A percentile compares a stretch with the other conserved stretches of the same genome.
Conservation (phyloP, 164 flowering plant genomes). For the Liriodendron chinense region DNA sequence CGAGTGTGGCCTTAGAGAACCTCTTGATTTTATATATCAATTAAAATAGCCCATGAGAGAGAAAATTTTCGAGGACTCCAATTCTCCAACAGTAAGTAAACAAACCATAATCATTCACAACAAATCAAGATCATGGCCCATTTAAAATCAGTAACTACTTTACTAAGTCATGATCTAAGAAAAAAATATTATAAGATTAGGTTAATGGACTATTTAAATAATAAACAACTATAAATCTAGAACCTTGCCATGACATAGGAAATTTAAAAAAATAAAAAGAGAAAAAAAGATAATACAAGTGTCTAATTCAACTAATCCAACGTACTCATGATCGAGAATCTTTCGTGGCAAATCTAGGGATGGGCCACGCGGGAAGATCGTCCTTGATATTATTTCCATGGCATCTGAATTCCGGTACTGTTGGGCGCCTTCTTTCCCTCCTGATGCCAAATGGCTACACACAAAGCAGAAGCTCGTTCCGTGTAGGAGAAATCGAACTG, state of each 20-base stretch:
- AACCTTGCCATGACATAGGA: background rate
- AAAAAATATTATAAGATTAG: background rate
- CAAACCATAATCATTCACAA: background rate
- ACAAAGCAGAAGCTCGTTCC: conserved; percentile 83
- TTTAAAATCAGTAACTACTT: too few species aligned
- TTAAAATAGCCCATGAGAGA: too few species aligned
- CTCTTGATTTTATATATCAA: too few species aligned
- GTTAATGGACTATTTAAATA: too few species aligned
- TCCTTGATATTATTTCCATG: conserved; percentile 46
- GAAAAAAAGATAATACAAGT: background rate
- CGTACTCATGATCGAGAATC: conserved; percentile 77
- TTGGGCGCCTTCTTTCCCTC: conserved; percentile 59
- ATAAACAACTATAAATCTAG: background rate
- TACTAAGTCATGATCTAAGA: background rate
- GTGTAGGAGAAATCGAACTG: conserved; percentile 57
- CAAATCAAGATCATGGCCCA: background rate
- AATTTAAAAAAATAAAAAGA: background rate
- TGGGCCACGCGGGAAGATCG: conserved; percentile 53
- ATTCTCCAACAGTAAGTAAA: background rate
- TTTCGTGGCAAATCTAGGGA: conserved; percentile 44
- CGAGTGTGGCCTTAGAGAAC: too few species aligned
- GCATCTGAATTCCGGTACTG: conserved; percentile 49
- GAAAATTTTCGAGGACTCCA: background rate
- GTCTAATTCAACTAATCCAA: background rate
- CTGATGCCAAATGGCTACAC: conserved; percentile 73